Evolutionary conservation across 2,329 filamentous ascomycete genomes (phyloP).

Genomic region (Karstenula rhodostoma): DNA sequence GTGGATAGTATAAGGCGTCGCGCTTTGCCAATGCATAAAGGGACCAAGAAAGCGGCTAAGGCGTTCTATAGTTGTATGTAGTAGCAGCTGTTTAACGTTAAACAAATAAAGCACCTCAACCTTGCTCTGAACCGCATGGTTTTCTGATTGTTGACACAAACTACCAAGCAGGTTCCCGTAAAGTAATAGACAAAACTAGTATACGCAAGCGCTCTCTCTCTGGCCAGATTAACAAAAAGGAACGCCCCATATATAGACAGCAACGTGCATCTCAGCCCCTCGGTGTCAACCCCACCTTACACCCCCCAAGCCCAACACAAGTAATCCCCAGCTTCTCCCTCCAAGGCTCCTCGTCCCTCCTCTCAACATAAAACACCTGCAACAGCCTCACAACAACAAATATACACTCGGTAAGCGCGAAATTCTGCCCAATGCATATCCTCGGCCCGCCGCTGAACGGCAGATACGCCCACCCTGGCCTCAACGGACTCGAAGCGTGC

Average conservation of each 20-base stretch:
- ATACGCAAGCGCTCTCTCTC: too few species aligned
- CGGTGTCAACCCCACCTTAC: neutral
- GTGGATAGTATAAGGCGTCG: too few species aligned
- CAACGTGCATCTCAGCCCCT: neutral
- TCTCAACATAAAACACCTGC: slow-evolving; percentile 30
- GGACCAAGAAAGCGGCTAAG: too few species aligned
- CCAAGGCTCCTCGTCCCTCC: slow-evolving; percentile 30
- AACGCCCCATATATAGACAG: too few species aligned
- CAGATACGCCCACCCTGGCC: slow-evolving; percentile 39
- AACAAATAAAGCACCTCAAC: too few species aligned
- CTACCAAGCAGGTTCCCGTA: too few species aligned
- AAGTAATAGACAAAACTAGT: too few species aligned
- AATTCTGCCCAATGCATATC: slow-evolving; percentile 39
- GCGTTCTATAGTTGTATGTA: too few species aligned
- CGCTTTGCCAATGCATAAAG: too few species aligned
- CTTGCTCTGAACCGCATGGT: too few species aligned
- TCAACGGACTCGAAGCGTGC: slow-evolving; percentile 15
- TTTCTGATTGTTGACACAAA: too few species aligned
- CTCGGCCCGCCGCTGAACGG: slow-evolving; percentile 40
- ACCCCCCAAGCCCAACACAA: neutral
- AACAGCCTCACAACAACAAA: slow-evolving; percentile 33
- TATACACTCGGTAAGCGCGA: slow-evolving; percentile 33
- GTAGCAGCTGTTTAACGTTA: neutral
- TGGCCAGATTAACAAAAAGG: too few species aligned
- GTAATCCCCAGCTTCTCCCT: slow-evolving; percentile 28